Evolutionary conservation across 2,329 filamentous ascomycete species (phyloP).

Genomic region (Neobulgaria alba): DNA sequence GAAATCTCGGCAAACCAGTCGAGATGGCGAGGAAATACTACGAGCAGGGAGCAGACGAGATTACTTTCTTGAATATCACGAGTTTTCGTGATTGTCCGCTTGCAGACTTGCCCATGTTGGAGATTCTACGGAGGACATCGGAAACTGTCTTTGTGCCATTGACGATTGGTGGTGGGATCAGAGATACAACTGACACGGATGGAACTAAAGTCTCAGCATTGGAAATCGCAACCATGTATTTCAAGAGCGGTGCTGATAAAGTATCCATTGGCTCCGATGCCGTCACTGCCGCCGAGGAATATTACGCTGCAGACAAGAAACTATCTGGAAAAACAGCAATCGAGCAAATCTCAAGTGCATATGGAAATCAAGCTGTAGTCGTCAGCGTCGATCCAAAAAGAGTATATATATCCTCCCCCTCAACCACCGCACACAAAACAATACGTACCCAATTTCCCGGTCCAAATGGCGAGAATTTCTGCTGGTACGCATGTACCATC

Average conservation of each 20-base stretch:
- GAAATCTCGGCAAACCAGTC: conserved; percentile 94
- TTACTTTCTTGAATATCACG: conserved; percentile 97
- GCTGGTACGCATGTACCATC: conserved; percentile 97
- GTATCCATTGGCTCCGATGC: conserved; percentile 95
- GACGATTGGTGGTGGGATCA: conserved; percentile 91
- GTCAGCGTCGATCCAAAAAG: conserved; percentile 91
- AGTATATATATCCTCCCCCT: conserved; percentile 64
- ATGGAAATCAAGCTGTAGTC: conserved; percentile 94
- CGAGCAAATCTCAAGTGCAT: conserved; percentile 86
- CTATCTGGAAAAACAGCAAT: conserved; percentile 81
- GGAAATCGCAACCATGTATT: conserved; percentile 93
- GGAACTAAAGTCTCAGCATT: conserved; percentile 80
- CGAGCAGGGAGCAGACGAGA: conserved; percentile 90
- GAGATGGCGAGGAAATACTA: conserved; percentile 93
- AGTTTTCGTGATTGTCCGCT: conserved; percentile 93
- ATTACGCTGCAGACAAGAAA: conserved; percentile 61
- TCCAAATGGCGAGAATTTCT: conserved; percentile 67
- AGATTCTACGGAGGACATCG: conserved; percentile 78
- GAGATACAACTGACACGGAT: conserved; percentile 84
- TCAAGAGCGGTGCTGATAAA: conserved; percentile 94
- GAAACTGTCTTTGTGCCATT: conserved; percentile 92
- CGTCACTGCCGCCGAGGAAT: conserved; percentile 85
- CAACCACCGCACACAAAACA: conserved; percentile 65
- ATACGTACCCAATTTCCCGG: conserved; percentile 63
- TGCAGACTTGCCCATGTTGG: conserved; percentile 90